phyloP scores from a whole-genome alignment of 2,329 filamentous ascomycete genomes.

The Xylogone sp. region DNA sequence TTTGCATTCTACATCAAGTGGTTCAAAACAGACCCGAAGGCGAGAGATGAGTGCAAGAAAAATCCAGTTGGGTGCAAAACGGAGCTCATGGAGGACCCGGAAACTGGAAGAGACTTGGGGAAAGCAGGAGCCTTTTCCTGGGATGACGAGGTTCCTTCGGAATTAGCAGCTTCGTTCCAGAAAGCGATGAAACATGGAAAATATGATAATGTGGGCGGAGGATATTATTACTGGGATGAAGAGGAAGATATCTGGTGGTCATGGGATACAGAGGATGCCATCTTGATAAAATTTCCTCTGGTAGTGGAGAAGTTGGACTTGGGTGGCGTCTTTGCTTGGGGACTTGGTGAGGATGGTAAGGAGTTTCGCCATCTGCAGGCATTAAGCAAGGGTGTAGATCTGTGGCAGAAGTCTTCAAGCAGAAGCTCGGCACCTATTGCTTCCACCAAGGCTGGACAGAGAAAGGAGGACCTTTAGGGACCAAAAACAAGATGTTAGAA shows the following conservation, averaged over 20 bases:
- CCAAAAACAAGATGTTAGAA: too few species aligned
- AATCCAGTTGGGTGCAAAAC: constrained; percentile 52
- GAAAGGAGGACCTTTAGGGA: neutral
- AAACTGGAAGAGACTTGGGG: constrained; percentile 54
- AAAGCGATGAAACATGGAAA: constrained; percentile 48
- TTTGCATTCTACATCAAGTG: constrained; percentile 67
- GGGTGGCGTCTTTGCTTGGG: constrained; percentile 75
- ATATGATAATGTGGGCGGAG: constrained; percentile 56
- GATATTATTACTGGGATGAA: constrained; percentile 65
- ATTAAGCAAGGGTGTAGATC: constrained; percentile 26
- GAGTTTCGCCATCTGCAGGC: constrained; percentile 40
- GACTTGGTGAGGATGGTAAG: constrained; percentile 61
- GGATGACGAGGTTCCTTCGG: constrained; percentile 49
- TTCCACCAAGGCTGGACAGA: neutral
- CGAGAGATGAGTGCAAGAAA: constrained; percentile 32
- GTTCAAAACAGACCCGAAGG: constrained; percentile 46
- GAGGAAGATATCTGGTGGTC: constrained; percentile 65
- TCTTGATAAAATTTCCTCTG: constrained; percentile 57
- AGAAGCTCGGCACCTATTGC: neutral
- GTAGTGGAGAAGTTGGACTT: constrained; percentile 54
- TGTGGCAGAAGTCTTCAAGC: neutral
- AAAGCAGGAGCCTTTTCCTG: constrained; percentile 57
- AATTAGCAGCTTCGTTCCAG: constrained; percentile 53
- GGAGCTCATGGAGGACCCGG: constrained; percentile 52
- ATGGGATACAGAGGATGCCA: constrained; percentile 62